Conservation (phyloP, 78 protist species). For the slime mould (Dictyostelium discoideum) region DNA sequence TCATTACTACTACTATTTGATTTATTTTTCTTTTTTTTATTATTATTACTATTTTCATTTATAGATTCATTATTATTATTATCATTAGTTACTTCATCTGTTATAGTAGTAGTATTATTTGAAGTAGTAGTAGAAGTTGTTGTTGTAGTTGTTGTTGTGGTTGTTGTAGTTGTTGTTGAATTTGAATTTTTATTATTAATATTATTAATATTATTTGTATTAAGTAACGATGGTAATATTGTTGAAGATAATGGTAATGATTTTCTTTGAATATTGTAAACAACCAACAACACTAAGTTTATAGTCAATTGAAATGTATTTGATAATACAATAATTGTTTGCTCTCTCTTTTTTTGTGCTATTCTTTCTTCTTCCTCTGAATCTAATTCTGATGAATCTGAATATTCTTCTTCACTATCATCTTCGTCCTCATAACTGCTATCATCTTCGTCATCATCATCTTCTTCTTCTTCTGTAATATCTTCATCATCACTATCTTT, state of each 20-base stretch:
- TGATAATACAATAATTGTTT: neutral
- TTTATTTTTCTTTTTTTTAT: neutral
- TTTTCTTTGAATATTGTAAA: constrained; percentile 1
- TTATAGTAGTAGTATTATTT: neutral
- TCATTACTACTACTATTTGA: neutral
- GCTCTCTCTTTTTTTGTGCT: neutral
- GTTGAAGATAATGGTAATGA: neutral
- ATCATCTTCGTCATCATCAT: neutral
- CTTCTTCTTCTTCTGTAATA: neutral
- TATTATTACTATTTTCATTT: neutral
- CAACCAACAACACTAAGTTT: neutral
- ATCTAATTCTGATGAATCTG: neutral
- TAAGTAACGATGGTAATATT: neutral
- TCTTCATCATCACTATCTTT: neutral
- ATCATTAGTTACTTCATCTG: neutral
- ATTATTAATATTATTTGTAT: neutral
- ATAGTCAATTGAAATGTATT: neutral
- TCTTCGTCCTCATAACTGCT: neutral
- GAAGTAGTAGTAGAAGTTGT: too few species aligned
- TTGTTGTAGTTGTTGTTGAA: neutral
- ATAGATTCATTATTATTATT: neutral
- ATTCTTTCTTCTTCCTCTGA: neutral
- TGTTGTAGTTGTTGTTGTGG: neutral
- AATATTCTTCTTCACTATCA: neutral
- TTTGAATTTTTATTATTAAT: neutral